Evolutionary conservation across 495 filamentous ascomycete genomes (phyloP), one percentile per base, ranked within the genome.

Genomic region (Margaritispora aquatica): DNA sequence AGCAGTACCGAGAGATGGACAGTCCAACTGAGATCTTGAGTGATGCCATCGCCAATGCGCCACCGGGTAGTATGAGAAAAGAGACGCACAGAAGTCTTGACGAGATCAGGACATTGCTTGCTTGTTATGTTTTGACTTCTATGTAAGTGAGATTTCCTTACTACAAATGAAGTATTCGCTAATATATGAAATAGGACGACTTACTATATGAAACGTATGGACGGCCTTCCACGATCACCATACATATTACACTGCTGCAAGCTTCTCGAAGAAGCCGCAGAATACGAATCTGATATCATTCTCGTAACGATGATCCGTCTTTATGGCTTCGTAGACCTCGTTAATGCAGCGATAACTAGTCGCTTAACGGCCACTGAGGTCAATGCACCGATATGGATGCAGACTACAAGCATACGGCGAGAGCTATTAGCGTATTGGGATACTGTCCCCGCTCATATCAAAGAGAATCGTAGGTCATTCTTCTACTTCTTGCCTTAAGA

Each of bases 371-470:
- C 21, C 9, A 31, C 20, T 15, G 52, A 54, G 19, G 17, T 38
- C 19, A 41, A 41, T 38, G 63, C 57, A 0, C 63, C 63, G 1
- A 22, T 56, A 2, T 63, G 59, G 60, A 66, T 66, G 60, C 55
- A 63, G 27, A 46, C 55, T 7, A 51, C 59, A 51, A 24, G 38
- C 3, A 57, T 49, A 13, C 22, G 46, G 22, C 15, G 49, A n/a
- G 56, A 60, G 10, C 47, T 62, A 8, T 31, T 60, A 27, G 34
- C 29, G 11, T 57, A 57, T 26, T 60, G 47, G 53, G 22, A 24
- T 2, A 47, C 56, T 13, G 19, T 66, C 17, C 50, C 46, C 15
- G 13, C 23, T 21, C 49, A 34, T 8, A 15, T 66, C 19, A 57
- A 49, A 47, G 22, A 58, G 11, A 55, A 66, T 29, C 11, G 63